phyloP scores from a whole-genome alignment of 2,329 filamentous ascomycete genomes.

The Cladosporium austrohemisphaericum region DNA sequence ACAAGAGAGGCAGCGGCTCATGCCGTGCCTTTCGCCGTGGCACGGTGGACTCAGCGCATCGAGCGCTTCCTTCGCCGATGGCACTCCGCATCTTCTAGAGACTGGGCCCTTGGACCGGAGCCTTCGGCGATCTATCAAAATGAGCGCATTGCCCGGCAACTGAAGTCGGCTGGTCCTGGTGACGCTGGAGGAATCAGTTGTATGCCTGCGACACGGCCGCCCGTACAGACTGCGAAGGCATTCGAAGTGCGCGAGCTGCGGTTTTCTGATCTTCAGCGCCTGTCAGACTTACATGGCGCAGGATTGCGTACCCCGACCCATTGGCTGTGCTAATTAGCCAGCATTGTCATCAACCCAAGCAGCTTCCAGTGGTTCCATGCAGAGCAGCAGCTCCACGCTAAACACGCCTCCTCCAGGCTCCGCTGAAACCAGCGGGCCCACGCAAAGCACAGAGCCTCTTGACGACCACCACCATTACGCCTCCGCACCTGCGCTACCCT shows the following conservation, averaged over 20 bases:
- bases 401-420: slow-evolving; percentile 7
- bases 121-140: slow-evolving; percentile 12
- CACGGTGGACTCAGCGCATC: slow-evolving; percentile 4
- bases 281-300: no score
- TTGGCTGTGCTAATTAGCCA: slow-evolving; percentile 6
- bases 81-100: slow-evolving; percentile 12
- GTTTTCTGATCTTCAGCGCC: no score
- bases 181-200: background rate
- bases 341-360: background rate
- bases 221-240: no score
- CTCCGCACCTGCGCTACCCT: slow-evolving; percentile 11
- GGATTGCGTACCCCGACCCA: background rate
- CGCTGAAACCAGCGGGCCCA: slow-evolving; percentile 11
- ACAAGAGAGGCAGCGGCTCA: slow-evolving; percentile 5
- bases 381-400: slow-evolving; percentile 10
- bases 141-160: slow-evolving; percentile 4
- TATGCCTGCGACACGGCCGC: background rate
- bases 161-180: slow-evolving; percentile 6
- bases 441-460: slow-evolving; percentile 3
- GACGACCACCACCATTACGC: slow-evolving; percentile 6
- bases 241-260: no score
- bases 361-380: slow-evolving; percentile 7
- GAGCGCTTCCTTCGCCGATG: slow-evolving; percentile 12
- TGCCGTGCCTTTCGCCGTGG: no score
- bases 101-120: slow-evolving; percentile 11